Evolutionary conservation across 768 basidiomycete species (phyloP), one percentile per base, ranked within the genome.

Genomic region (Boletus insuetus): DNA sequence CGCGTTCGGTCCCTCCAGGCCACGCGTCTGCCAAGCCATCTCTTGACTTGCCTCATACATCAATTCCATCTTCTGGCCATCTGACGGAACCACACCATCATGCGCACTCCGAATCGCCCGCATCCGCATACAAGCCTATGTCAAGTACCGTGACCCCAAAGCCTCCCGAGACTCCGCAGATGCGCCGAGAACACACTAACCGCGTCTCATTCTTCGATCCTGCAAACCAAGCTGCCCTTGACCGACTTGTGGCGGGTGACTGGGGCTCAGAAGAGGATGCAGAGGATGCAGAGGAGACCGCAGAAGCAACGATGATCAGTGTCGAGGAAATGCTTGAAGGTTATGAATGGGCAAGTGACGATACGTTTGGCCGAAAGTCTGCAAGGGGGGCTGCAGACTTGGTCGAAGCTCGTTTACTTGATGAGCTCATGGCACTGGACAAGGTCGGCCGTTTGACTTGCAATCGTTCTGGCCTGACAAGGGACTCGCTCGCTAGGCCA

Each of bases 291-390:
- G 87, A 88, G 50, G 90, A 91, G 62, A 84, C 81, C 53, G 80
- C 83, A 12, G 87, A 91, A 59, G 90, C 87, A 10, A 92, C 91
- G 4, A 79, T 99, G 73, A 77, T 87, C 6, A 97, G 85, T 70
- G 94, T 99, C 3, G 97, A 99, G 68, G 97, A 99, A 69, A 95
- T 99, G 93, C 79, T 99, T 24, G 97, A 99, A 64, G 95, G 97
- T 0, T 97, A 97, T 64, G 97, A 98, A 70, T 98, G 94, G 94
- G 87, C 91, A 5, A 87, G 85, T 57, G 89, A 88, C 52, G 86
- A 87, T 66, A 76, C 87, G n/a, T 76, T 88, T 42, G 82, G 80
- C 14, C 75, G 84, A 60, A 85, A 82, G 65, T 80, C 82, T 50
- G 77, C 79, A 17, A 79, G 81, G 63, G 87, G 87, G 12, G 85